These are phyloP conservation scores for Neurospora intermedia DNA, from an alignment of 495 filamentous ascomycete species.

Conservation along the genomic window DNA sequence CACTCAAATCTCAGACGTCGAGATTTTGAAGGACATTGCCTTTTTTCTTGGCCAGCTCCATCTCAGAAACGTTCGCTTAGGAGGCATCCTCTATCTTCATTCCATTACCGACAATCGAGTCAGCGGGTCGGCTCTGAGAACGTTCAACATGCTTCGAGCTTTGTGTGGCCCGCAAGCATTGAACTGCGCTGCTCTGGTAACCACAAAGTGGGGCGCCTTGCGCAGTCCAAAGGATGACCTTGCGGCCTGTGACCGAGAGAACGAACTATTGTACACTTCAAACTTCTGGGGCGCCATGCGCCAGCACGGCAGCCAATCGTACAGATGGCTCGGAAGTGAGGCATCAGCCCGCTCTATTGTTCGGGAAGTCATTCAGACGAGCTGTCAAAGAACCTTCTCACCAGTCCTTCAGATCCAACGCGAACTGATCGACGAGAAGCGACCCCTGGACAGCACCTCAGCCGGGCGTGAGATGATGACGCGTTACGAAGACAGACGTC, in stretches of 20 bases:
- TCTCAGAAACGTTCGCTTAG: not conserved
- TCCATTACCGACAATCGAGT: not conserved
- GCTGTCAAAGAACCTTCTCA: not conserved
- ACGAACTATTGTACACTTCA: not conserved
- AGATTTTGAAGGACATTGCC: slow-evolving; percentile 32
- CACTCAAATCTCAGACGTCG: slow-evolving; percentile 23
- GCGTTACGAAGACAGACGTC: not conserved
- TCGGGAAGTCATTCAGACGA: not conserved
- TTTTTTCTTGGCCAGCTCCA: slow-evolving; percentile 17
- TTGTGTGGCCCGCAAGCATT: not conserved
- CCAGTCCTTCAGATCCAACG: slow-evolving; percentile 24
- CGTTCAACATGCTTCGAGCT: not conserved
- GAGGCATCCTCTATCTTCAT: not conserved
- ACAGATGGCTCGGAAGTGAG: not conserved
- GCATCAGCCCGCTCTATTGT: not conserved
- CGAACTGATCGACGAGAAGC: slow-evolving; percentile 23
- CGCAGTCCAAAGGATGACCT: not conserved
- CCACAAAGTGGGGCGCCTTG: not conserved
- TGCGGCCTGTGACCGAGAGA: not conserved
- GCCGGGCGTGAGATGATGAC: slow-evolving; percentile 11
- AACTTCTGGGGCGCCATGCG: not conserved
- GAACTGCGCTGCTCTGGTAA: not conserved
- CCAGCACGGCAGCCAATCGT: not conserved
- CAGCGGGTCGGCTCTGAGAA: not conserved
- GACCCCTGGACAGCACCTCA: slow-evolving; percentile 20